Evolutionary conservation across 495 filamentous ascomycete genomes (phyloP).

Genomic region (Staphylotrichum longicolle): DNA sequence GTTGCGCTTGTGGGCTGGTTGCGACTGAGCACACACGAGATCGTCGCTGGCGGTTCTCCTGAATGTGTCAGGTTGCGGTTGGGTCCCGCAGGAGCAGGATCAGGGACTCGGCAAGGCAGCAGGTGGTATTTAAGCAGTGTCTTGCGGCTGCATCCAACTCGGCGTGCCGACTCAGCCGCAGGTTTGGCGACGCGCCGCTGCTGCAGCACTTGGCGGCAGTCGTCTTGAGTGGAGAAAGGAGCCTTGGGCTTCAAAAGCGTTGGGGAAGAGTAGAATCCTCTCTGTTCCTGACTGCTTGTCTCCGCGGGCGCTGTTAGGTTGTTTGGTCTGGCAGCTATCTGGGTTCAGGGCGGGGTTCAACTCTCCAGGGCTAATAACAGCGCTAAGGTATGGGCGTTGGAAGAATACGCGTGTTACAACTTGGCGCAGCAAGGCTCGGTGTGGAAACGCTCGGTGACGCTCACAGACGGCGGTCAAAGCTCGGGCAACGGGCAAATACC

Average conservation of each 20-base stretch:
- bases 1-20: conserved; percentile 24
- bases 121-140: conserved; percentile 12
- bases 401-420: not conserved
- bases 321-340: too few species aligned
- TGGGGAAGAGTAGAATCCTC: not conserved
- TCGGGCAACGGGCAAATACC: conserved; percentile 1
- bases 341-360: too few species aligned
- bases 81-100: conserved; percentile 6
- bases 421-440: not conserved
- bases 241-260: not conserved
- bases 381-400: not conserved
- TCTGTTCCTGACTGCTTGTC: not conserved
- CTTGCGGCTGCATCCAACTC: conserved; percentile 6
- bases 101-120: not conserved
- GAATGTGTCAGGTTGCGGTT: conserved; percentile 25
- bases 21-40: conserved; percentile 12
- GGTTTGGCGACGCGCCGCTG: conserved; percentile 2
- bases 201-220: conserved; percentile 11
- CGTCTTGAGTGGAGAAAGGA: conserved; percentile 1
- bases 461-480: not conserved
- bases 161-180: conserved; percentile 21
- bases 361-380: too few species aligned
- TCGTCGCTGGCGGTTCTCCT: conserved; percentile 24
- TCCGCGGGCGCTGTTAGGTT: too few species aligned
- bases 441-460: not conserved